phyloP scores from a whole-genome alignment of 352 stramenopile species.

The Saprolegnia parasitica region DNA sequence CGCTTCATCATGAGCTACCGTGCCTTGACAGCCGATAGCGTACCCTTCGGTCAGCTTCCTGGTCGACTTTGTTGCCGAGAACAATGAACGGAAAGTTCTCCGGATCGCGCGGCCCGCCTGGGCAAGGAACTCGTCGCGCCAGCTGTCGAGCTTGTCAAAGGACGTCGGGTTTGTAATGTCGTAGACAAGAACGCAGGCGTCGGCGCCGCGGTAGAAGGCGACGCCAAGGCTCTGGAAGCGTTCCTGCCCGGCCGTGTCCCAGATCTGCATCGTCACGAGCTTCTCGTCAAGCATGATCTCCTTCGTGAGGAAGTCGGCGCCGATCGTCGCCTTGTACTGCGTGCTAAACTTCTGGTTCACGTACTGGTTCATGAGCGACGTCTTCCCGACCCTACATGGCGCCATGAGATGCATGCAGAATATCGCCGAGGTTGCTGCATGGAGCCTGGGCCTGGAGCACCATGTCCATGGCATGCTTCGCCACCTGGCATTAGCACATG shows the following conservation, averaged over 20 bases:
- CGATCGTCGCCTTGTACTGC: slow-evolving; percentile 99
- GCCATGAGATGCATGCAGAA: not conserved
- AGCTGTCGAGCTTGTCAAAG: slow-evolving; percentile 97
- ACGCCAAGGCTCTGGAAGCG: slow-evolving; percentile 97
- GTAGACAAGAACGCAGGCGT: slow-evolving; percentile 98
- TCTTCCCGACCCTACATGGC: slow-evolving; percentile 94
- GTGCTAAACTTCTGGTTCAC: slow-evolving; percentile 98
- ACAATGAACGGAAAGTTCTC: slow-evolving; percentile 97
- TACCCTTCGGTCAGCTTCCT: slow-evolving; percentile 77
- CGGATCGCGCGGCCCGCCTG: slow-evolving; percentile 85
- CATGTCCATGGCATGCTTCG: not conserved
- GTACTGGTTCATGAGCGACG: slow-evolving; percentile 99
- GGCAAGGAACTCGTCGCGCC: slow-evolving; percentile 96
- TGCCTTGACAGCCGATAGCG: not conserved
- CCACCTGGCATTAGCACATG: not conserved
- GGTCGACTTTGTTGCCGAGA: slow-evolving; percentile 98
- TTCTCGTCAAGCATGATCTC: slow-evolving; percentile 95
- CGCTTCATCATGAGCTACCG: not conserved
- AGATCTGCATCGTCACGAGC: slow-evolving; percentile 97
- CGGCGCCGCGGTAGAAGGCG: slow-evolving; percentile 97
- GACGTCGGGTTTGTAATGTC: slow-evolving; percentile 98
- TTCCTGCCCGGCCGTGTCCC: slow-evolving; percentile 99
- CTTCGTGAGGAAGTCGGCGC: slow-evolving; percentile 98
- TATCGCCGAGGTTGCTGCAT: not conserved
- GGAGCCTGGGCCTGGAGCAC: not conserved